Evolutionary conservation across 2,329 filamentous ascomycete genomes (phyloP).

Genomic region (Spiromastix sp.): DNA sequence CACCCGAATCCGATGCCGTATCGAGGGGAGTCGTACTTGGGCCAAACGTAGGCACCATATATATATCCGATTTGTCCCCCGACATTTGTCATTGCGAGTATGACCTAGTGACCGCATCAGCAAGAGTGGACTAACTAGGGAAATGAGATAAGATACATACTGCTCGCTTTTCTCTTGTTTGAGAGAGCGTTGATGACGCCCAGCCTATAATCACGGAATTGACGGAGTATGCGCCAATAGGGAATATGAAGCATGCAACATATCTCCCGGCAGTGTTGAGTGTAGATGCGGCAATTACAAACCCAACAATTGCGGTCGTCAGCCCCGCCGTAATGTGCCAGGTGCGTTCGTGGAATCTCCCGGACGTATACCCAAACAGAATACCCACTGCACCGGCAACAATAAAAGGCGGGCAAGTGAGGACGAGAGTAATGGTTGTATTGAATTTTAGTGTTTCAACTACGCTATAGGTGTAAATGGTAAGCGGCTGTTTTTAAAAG

Average conservation of each 20-base stretch:
- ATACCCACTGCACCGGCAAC: slow-evolving; percentile 40
- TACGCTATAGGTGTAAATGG: no score
- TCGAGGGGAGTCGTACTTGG: slow-evolving; percentile 12
- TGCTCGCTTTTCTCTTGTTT: slow-evolving; percentile 35
- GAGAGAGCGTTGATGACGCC: slow-evolving; percentile 31
- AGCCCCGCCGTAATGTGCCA: slow-evolving; percentile 20
- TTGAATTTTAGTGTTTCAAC: slow-evolving; percentile 39
- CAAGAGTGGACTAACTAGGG: not conserved
- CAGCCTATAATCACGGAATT: slow-evolving; percentile 35
- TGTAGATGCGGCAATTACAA: slow-evolving; percentile 19
- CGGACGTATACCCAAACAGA: slow-evolving; percentile 40
- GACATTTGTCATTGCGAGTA: slow-evolving; percentile 33
- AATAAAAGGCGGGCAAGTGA: slow-evolving; percentile 43
- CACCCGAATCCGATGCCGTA: slow-evolving; percentile 12
- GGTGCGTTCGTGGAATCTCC: slow-evolving; percentile 27
- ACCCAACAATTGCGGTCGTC: slow-evolving; percentile 19
- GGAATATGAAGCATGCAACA: slow-evolving; percentile 22
- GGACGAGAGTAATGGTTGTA: slow-evolving; percentile 38
- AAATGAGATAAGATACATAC: slow-evolving; percentile 17
- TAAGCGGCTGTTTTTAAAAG: slow-evolving; percentile 20
- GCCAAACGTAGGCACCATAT: slow-evolving; percentile 30
- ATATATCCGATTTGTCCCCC: slow-evolving; percentile 31
- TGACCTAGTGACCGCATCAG: slow-evolving; percentile 5
- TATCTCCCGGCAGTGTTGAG: slow-evolving; percentile 22
- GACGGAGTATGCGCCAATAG: slow-evolving; percentile 23